Conservation (phyloP, 768 basidiomycete genomes). For the Terana coerulea region DNA sequence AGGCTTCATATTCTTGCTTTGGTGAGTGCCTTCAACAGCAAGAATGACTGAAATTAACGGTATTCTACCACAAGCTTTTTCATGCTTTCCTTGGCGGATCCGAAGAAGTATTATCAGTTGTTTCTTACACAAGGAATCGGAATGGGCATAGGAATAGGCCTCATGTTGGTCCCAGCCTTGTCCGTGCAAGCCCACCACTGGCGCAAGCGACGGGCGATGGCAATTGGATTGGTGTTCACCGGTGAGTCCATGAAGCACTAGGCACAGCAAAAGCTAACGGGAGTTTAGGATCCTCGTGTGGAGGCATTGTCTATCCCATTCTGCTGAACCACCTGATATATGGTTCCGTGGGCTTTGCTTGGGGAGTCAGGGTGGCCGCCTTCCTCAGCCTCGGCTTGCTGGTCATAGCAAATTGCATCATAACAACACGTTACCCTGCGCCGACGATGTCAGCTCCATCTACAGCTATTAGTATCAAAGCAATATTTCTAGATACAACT, state of each 20-base stretch:
- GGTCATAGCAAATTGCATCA: constrained; percentile 35
- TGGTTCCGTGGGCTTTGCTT: constrained; percentile 18
- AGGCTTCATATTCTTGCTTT: constrained; percentile 4
- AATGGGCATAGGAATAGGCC: constrained; percentile 46
- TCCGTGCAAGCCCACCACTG: constrained; percentile 14
- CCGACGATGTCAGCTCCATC: constrained; percentile 21
- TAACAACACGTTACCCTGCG: constrained; percentile 12
- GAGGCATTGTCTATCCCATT: constrained; percentile 24
- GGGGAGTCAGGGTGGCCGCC: constrained; percentile 37
- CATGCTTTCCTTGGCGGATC: constrained; percentile 44
- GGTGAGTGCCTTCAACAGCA: background rate
- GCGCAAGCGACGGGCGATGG: constrained; percentile 35
- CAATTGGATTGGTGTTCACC: constrained; percentile 54
- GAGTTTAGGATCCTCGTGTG: constrained; percentile 21
- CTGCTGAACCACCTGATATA: constrained; percentile 23
- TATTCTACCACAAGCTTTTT: constrained; percentile 9
- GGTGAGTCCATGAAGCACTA: constrained; percentile 35
- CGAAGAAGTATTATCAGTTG: constrained; percentile 41
- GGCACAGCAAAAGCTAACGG: too few species aligned
- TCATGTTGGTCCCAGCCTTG: constrained; percentile 48
- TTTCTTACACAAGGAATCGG: constrained; percentile 55
- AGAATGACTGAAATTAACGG: background rate
- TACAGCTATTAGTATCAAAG: constrained; percentile 26
- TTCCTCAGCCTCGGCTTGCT: constrained; percentile 45
- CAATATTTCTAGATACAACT: constrained; percentile 37